These are phyloP conservation scores for Arthrobotrys sinensis DNA, from an alignment of 2,329 filamentous ascomycete species.

Conservation along the genomic window DNA sequence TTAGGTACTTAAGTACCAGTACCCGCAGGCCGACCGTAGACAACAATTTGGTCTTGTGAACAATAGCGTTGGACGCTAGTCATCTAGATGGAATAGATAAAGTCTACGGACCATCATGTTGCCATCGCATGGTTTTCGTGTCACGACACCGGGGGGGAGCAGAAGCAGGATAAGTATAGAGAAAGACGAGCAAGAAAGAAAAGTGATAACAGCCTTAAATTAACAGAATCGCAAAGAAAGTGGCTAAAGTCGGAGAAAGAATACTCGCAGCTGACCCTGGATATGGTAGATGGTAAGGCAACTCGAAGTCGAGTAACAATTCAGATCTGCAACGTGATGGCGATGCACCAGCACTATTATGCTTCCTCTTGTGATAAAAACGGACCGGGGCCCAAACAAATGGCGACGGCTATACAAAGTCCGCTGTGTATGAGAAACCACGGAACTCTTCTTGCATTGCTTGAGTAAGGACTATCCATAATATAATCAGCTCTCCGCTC, in stretches of 20 bases:
- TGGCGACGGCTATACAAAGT: slow-evolving; percentile 78
- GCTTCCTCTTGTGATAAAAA: slow-evolving; percentile 36
- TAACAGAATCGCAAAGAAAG: slow-evolving; percentile 4
- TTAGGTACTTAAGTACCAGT: no score
- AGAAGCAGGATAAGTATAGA: neutral
- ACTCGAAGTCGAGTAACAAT: slow-evolving; percentile 8
- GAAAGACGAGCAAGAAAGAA: neutral
- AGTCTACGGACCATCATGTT: neutral
- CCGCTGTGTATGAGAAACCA: slow-evolving; percentile 96
- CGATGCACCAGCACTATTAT: slow-evolving; percentile 52
- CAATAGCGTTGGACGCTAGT: neutral
- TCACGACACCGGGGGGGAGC: neutral
- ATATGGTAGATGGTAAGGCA: slow-evolving; percentile 6
- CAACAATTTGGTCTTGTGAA: no score
- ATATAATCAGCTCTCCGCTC: slow-evolving; percentile 59
- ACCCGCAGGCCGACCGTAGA: no score
- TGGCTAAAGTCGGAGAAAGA: slow-evolving; percentile 7
- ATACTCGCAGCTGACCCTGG: slow-evolving; percentile 26
- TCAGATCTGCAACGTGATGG: neutral
- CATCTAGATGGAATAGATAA: neutral
- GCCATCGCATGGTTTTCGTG: neutral
- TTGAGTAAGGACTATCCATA: slow-evolving; percentile 84
- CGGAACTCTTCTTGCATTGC: slow-evolving; percentile 99
- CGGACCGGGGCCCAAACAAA: slow-evolving; percentile 28
- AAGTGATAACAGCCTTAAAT: slow-evolving; percentile 1